phyloP scores from a whole-genome alignment of 2,329 filamentous ascomycete genomes.

The Dryadomyces quercivorus region DNA sequence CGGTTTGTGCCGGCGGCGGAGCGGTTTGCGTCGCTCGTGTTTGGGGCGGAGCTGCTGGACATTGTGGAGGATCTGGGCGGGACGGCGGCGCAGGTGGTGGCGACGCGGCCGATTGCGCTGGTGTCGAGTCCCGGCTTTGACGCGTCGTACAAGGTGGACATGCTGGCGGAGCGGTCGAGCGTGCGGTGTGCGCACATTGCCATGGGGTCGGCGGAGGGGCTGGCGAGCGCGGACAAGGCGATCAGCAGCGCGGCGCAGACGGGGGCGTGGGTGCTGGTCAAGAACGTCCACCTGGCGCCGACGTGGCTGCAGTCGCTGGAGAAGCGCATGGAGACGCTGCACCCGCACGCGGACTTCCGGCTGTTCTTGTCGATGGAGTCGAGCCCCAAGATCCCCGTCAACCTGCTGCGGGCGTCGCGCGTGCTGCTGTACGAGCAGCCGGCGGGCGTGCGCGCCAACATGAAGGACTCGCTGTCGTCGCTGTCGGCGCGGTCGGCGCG shows the following conservation, averaged over 20 bases:
- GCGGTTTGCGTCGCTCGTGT: slow-evolving; percentile 76
- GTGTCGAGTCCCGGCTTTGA: slow-evolving; percentile 96
- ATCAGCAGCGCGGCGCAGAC: slow-evolving; percentile 84
- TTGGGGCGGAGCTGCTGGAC: slow-evolving; percentile 73
- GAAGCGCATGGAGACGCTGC: slow-evolving; percentile 91
- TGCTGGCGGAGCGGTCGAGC: slow-evolving; percentile 71
- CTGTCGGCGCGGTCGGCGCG: slow-evolving; percentile 65
- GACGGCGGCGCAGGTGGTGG: slow-evolving; percentile 73
- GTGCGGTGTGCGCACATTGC: slow-evolving; percentile 91
- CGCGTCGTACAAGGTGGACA: slow-evolving; percentile 97
- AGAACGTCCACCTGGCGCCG: slow-evolving; percentile 94
- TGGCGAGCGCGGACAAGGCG: slow-evolving; percentile 88
- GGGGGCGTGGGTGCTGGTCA: slow-evolving; percentile 93
- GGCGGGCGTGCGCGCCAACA: slow-evolving; percentile 89
- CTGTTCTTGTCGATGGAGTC: slow-evolving; percentile 98
- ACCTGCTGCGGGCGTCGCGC: slow-evolving; percentile 80
- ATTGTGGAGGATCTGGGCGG: slow-evolving; percentile 74
- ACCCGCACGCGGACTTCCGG: slow-evolving; percentile 84
- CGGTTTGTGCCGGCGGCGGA: slow-evolving; percentile 89
- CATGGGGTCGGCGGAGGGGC: slow-evolving; percentile 95
- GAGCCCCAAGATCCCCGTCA: slow-evolving; percentile 92
- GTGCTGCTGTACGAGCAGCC: slow-evolving; percentile 98
- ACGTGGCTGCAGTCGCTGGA: slow-evolving; percentile 95
- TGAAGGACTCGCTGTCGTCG: slow-evolving; percentile 91
- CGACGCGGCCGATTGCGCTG: slow-evolving; percentile 76